phyloP scores from a whole-genome alignment of 1,284 basidiomycete genomes.

The Athelia psychrophila region DNA sequence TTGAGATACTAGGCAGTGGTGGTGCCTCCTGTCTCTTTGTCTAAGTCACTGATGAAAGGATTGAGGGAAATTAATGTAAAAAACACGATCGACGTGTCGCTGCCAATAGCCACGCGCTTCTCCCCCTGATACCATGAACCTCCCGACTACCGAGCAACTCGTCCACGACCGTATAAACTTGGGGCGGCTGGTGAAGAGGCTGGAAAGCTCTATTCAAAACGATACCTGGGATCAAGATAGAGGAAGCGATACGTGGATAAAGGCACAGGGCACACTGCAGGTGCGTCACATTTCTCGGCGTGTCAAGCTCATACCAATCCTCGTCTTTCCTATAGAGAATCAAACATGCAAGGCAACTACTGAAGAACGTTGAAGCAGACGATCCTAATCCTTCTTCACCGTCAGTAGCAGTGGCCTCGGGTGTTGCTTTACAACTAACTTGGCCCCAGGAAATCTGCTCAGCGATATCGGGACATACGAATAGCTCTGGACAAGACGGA shows the following conservation, averaged over 20 bases:
- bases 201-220: slow-evolving; percentile 54
- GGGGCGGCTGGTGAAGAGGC: slow-evolving; percentile 52
- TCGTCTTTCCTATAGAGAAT: slow-evolving; percentile 48
- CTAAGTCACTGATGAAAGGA: no score
- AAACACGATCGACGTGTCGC: no score
- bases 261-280: slow-evolving; percentile 55
- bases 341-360: slow-evolving; percentile 54
- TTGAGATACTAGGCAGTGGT: no score
- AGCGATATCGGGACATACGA: slow-evolving; percentile 43
- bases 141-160: slow-evolving; percentile 34
- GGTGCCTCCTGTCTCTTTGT: no score
- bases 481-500: slow-evolving; percentile 54
- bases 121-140: slow-evolving; percentile 16
- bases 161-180: slow-evolving; percentile 71
- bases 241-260: slow-evolving; percentile 48
- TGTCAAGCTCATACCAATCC: neutral
- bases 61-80: no score
- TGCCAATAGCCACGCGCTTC: neutral
- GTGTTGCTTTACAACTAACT: slow-evolving; percentile 3
- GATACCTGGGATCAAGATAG: slow-evolving; percentile 44
- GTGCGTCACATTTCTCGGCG: slow-evolving; percentile 27
- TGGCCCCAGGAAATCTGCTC: slow-evolving; percentile 31
- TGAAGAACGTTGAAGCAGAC: slow-evolving; percentile 54
- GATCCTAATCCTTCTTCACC: slow-evolving; percentile 36
- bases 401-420: slow-evolving; percentile 33